Evolutionary conservation across 176 grass and related monocot species (phyloP).

Genomic region (Raddia guianensis): DNA sequence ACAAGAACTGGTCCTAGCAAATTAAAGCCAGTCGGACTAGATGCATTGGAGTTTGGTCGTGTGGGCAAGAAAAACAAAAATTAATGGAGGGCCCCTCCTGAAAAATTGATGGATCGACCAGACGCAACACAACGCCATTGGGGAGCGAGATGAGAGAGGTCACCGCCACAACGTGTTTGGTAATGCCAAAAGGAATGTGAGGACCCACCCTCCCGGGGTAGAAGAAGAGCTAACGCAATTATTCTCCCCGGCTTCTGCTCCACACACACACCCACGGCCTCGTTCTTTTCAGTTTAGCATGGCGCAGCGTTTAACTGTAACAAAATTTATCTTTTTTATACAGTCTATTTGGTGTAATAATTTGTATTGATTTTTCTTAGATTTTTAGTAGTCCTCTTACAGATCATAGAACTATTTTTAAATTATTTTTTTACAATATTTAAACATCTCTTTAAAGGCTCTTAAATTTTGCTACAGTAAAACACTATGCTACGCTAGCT

Average conservation of each 20-base stretch:
- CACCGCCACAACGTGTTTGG: conserved; percentile 41
- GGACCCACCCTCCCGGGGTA: conserved; percentile 28
- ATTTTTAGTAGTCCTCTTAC: too few species aligned
- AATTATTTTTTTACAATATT: too few species aligned
- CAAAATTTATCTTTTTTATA: too few species aligned
- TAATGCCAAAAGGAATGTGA: conserved; percentile 54
- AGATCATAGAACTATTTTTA: too few species aligned
- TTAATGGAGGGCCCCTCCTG: conserved; percentile 43
- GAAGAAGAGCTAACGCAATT: conserved; percentile 48
- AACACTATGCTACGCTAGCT: too few species aligned
- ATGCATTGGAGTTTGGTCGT: conserved; percentile 41
- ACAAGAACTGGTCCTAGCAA: conserved; percentile 40
- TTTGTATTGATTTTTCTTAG: too few species aligned
- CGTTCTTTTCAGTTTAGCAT: too few species aligned
- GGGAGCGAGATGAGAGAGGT: background rate
- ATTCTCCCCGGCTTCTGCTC: conserved; percentile 53
- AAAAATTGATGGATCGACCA: conserved; percentile 42
- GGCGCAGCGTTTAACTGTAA: too few species aligned
- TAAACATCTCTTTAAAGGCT: too few species aligned
- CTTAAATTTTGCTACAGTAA: too few species aligned
- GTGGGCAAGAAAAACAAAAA: conserved; percentile 54
- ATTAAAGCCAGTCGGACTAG: conserved; percentile 35
- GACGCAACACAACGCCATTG: conserved; percentile 7
- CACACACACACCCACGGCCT: background rate
- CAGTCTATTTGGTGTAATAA: too few species aligned